These are phyloP conservation scores for Kluyveromyces nonfermentans DNA, from an alignment of 805 yeast species.

Conservation along the genomic window DNA sequence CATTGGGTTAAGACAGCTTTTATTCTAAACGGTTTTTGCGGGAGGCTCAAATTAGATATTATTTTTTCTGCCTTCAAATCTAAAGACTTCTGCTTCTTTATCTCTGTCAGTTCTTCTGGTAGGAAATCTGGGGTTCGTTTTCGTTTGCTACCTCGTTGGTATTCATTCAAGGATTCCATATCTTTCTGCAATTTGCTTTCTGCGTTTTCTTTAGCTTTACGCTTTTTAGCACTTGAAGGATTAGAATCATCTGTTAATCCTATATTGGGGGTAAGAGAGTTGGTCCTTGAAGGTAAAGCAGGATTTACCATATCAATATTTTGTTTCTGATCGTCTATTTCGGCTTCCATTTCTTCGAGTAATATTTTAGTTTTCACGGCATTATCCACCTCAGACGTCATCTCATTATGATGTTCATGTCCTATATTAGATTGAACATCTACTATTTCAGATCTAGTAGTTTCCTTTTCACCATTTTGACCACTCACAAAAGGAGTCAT, in stretches of 20 bases:
- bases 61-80: constrained; percentile 16
- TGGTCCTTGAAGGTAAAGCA: neutral
- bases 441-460: neutral
- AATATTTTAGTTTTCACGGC: neutral
- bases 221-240: constrained; percentile 4
- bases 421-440: neutral
- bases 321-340: neutral
- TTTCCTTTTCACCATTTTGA: neutral
- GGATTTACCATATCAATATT: neutral
- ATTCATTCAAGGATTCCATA: constrained; percentile 59
- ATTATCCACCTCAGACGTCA: neutral
- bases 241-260: neutral
- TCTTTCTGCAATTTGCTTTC: constrained; percentile 55
- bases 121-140: constrained; percentile 25
- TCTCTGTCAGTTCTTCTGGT: constrained; percentile 33
- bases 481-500: no score
- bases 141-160: constrained; percentile 44
- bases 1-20: constrained; percentile 59
- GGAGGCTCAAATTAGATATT: constrained; percentile 3
- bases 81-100: constrained; percentile 23
- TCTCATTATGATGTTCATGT: neutral
- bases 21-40: constrained; percentile 29
- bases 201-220: constrained; percentile 55
- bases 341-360: neutral
- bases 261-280: neutral